Conservation (phyloP, 306 rosid genomes). For the Sphenostylis stenocarpa region DNA sequence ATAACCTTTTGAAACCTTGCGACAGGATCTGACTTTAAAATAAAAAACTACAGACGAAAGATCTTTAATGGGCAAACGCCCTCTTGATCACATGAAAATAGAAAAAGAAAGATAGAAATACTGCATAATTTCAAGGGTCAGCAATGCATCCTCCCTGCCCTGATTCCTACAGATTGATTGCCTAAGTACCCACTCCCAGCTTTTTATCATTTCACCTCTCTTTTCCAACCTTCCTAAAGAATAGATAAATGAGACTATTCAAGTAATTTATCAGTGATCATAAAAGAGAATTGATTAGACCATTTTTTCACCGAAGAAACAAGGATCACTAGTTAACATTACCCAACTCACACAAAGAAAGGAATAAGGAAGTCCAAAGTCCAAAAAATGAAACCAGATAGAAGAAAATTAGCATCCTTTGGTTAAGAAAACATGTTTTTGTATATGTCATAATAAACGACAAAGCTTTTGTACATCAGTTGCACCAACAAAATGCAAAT, state of each 20-base stretch:
- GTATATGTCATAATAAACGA: too few relatives aligned
- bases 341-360: not conserved
- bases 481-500: not conserved
- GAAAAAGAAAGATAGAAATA: not conserved
- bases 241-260: not conserved
- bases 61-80: not conserved
- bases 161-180: not conserved
- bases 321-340: not conserved
- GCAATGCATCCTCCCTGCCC: not conserved
- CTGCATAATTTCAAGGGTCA: not conserved
- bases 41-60: not conserved
- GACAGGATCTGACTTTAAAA: not conserved
- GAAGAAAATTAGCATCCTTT: not conserved
- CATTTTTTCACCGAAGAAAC: not conserved
- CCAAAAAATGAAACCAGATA: not conserved
- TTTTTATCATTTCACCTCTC: not conserved
- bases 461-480: too few relatives aligned
- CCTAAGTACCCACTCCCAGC: not conserved
- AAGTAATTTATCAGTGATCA: not conserved
- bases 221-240: not conserved
- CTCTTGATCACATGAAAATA: not conserved
- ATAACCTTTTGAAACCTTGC: conserved; percentile 21
- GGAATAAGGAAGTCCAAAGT: not conserved
- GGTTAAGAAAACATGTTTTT: not conserved
- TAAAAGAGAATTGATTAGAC: not conserved